Conservation (phyloP, 495 filamentous ascomycete species). For the Aspergillus ellipticus region DNA sequence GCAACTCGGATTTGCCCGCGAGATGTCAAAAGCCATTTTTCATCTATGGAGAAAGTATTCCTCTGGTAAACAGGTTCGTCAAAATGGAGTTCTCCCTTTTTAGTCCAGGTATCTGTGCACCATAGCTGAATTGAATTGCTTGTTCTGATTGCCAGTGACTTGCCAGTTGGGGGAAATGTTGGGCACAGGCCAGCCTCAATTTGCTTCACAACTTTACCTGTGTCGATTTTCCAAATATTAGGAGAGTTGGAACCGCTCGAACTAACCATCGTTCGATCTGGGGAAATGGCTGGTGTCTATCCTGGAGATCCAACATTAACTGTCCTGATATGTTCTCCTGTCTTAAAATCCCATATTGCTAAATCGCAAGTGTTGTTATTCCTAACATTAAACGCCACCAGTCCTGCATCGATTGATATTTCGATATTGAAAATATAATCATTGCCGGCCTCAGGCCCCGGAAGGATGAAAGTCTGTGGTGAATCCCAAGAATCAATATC, state of each 20-base stretch:
- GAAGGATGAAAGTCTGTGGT: not conserved
- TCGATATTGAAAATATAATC: too few species aligned
- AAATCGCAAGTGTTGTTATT: not conserved
- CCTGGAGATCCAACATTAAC: not conserved
- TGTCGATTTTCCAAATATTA: not conserved
- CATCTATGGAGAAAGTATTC: not conserved
- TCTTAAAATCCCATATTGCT: not conserved
- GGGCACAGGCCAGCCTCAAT: not conserved
- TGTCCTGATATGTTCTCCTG: not conserved
- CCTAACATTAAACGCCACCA: not conserved
- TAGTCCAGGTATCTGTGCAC: not conserved
- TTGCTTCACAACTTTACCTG: not conserved
- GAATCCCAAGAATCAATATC: not conserved
- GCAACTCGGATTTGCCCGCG: not conserved
- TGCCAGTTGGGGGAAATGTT: not conserved
- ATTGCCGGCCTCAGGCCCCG: not conserved
- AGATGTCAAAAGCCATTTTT: not conserved
- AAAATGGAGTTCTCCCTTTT: not conserved
- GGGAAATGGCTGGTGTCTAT: not conserved
- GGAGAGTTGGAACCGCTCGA: not conserved
- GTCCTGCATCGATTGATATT: not conserved
- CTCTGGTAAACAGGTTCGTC: not conserved
- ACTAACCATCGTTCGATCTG: not conserved
- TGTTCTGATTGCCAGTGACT: not conserved
- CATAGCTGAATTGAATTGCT: not conserved